phyloP scores from a whole-genome alignment of 345 rosid species.

The Litchi chinensis region DNA sequence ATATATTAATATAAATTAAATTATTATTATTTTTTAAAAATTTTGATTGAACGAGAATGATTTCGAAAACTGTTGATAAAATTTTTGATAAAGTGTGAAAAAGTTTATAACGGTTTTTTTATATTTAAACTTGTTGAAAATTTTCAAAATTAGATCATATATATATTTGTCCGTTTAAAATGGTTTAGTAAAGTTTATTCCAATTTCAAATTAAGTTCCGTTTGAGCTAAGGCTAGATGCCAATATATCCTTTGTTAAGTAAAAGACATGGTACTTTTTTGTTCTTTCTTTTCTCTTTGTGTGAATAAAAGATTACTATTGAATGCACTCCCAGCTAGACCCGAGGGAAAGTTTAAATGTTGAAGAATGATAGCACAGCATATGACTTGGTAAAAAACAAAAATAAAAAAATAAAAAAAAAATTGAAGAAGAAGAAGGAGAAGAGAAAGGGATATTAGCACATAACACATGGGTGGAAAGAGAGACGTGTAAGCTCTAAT shows the following conservation, averaged over 20 bases:
- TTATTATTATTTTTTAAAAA: too few species aligned
- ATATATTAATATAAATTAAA: too few species aligned
- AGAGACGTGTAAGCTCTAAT: conserved; percentile 14
- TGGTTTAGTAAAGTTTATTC: not conserved
- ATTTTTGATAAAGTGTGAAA: too few species aligned
- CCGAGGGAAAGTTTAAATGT: conserved; percentile 10
- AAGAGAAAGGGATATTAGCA: not conserved
- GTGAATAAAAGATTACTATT: not conserved
- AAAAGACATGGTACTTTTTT: not conserved
- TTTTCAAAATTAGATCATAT: too few species aligned
- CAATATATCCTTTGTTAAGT: not conserved
- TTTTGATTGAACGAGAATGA: not conserved
- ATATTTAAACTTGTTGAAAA: too few species aligned
- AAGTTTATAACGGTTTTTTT: too few species aligned
- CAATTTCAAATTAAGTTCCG: not conserved
- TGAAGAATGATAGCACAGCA: conserved; percentile 18
- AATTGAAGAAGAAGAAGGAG: not conserved
- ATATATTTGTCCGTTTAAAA: not conserved
- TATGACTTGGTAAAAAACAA: conserved; percentile 9
- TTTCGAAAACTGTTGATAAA: too few species aligned
- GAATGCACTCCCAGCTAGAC: conserved; percentile 7
- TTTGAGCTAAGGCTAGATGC: too few species aligned
- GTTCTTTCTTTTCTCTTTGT: not conserved
- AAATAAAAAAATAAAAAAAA: too few species aligned
- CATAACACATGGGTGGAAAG: conserved; percentile 6